These are phyloP conservation scores for Iberis pinnata DNA, from an alignment of 345 rosid species.

Conservation along the genomic window DNA sequence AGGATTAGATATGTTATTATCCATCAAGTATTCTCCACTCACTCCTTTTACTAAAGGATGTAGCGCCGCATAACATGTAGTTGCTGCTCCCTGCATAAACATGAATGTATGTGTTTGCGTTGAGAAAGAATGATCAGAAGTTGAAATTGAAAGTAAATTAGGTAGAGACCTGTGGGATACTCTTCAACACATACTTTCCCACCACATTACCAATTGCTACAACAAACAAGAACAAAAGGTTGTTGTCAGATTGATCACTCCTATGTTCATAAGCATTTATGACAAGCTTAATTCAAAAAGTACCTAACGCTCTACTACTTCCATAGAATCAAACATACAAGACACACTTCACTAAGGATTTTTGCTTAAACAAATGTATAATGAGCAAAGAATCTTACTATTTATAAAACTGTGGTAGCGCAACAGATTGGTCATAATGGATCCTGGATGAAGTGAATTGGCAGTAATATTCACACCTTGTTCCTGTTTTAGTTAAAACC, in stretches of 20 bases:
- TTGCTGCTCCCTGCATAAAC: conserved; percentile 65
- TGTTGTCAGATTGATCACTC: background rate
- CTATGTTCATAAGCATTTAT: too few species aligned
- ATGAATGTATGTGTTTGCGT: background rate
- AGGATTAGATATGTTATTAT: conserved; percentile 42
- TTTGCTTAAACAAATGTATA: background rate
- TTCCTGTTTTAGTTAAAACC: conserved; percentile 41
- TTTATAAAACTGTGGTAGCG: conserved; percentile 40
- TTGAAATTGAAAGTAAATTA: background rate
- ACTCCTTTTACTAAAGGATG: conserved; percentile 62
- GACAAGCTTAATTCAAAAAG: too few species aligned
- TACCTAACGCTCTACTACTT: background rate
- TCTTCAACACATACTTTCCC: conserved; percentile 46
- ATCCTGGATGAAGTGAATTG: conserved; percentile 77
- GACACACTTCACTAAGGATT: background rate
- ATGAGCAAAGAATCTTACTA: conserved; percentile 27
- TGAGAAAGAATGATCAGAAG: background rate
- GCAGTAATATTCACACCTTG: conserved; percentile 50
- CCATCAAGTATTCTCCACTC: conserved; percentile 53
- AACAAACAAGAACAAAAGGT: conserved; percentile 6
- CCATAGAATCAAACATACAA: conserved; percentile 1
- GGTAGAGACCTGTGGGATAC: conserved; percentile 52
- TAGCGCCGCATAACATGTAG: conserved; percentile 69
- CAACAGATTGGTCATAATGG: conserved; percentile 53
- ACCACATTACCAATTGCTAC: conserved; percentile 39